Base-by-base conservation (phyloP, 2,329 filamentous ascomycete genomes). In the Alternaria dauci region DNA sequence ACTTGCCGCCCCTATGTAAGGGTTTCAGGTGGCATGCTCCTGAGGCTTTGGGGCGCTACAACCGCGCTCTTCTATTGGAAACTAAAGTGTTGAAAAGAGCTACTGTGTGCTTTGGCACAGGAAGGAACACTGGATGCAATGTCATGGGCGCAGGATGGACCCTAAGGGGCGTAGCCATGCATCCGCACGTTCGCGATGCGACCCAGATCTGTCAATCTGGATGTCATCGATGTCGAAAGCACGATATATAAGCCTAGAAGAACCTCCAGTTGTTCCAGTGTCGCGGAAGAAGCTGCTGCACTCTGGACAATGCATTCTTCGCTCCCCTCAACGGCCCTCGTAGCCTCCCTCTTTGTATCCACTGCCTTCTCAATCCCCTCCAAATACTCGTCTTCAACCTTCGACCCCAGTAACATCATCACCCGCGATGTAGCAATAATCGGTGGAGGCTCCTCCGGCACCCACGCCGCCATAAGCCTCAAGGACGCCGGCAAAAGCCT, bases 371-470 rank as follows among this genome's bases (percentile, higher is more conserved):
- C 56, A 46, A 36, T 26, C 8, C 36, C 50, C 14, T 4, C 25
- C 11, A 34, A 54, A 9, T 12, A 42, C 14, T 34, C 54, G 20
- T 23, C 23, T 28, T 20, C 25, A 1, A 25, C 41, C 26, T 44
- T 54, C 30, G n/a, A 46, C 18, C 11, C 51, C 51, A 47, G 20
- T 16, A n/a, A 48, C 14, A 25, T 55, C 38, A 55, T 61, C 18
- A 26, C n/a, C 14, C 38, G 44, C 14, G 77, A 80, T 74, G 71
- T 78, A 23, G 66, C 59, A 20, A 69, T 84, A 58, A 77, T 84
- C 38, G 81, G 82, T 38, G 81, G 81, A 3, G 82, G 82, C 26
- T 70, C 77, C 1, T 64, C 71, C 23, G 81, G 81, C 6, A 80
- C 76, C 0, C 78, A 82, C 61, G 72, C 79, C 9, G 80, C 81